Base-by-base conservation (phyloP, 176 grass and related monocot genomes). In the Areca catechu region DNA sequence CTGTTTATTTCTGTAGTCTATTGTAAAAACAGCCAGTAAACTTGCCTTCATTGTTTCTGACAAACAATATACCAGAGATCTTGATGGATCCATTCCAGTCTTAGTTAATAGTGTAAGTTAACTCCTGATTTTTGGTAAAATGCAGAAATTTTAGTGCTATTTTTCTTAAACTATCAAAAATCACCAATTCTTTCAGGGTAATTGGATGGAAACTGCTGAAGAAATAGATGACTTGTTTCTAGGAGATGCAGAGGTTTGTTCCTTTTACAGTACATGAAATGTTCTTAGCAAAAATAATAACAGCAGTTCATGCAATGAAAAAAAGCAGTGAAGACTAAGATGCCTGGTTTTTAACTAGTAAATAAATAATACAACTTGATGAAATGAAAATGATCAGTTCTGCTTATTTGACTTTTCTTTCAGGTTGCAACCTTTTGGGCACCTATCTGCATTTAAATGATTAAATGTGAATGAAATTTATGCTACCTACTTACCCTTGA, bases 221-320 rank as follows among this genome's bases (percentile, higher is more conserved):
- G 80, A 84, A 68, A 95, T 90, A 14, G 86, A 95, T 48, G 83
- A 95, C 71, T 52, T 90, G 68, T 95, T 95, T 71, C 74, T 95
- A 47, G 91, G 91, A 3, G 91, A 95, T 43, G 86, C 86, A 5
- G 91, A 95, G 91, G 91, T 87, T 37, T 27, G 10, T 9, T 20
- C 49, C 54, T 20, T 43, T 43, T 12, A 43, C 34, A 43, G 34
- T 43, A 12, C 7, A 43, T 14, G 34, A 3, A 14, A 43, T 14
- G 34, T 43, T 43, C 34, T 43, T 43, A 43, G 34, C 34, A 43
- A 12, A 12, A 43, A 43, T 43, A 43, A 43, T n/a, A n/a, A 12
- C 12, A 43, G 10, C 9, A 43, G 34, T 43, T 7, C 34, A 43
- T 14, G 34, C 34, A 43, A 43, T 43, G 34, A 43, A 43, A 43